A percentile compares a stretch with the other conserved stretches of the same genome.
Evolutionary conservation across 495 filamentous ascomycete species (phyloP).

Genomic region (Annulohypoxylon nitens): DNA sequence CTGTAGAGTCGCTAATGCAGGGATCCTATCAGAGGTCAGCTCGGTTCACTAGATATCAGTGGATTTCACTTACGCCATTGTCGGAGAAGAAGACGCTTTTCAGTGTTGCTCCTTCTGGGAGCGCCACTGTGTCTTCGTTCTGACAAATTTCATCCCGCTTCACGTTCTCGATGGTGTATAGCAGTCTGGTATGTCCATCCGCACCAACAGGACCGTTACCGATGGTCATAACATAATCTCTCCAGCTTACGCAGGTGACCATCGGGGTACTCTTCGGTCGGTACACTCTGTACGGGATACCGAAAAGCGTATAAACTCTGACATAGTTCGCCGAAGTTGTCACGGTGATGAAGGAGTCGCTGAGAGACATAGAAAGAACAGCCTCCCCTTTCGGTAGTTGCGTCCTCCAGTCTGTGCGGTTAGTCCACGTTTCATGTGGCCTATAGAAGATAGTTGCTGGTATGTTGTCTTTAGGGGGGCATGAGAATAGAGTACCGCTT

Average conservation of each 20-base stretch:
- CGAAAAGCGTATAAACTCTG: conserved; percentile 91
- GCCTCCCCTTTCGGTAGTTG: conserved; percentile 83
- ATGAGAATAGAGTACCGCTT: conserved; percentile 87
- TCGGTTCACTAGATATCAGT: background rate
- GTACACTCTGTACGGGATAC: conserved; percentile 87
- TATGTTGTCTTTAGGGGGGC: conserved; percentile 73
- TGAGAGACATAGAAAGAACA: conserved; percentile 88
- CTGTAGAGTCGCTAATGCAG: conserved; percentile 91
- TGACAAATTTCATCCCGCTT: conserved; percentile 94
- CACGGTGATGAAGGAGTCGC: conserved; percentile 89
- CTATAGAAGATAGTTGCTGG: conserved; percentile 94
- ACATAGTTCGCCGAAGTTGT: conserved; percentile 88
- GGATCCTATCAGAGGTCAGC: conserved; percentile 73
- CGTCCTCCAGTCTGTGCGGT: conserved; percentile 90
- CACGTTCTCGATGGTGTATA: conserved; percentile 93
- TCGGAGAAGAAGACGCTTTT: conserved; percentile 93
- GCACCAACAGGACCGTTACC: conserved; percentile 88
- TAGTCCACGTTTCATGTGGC: conserved; percentile 96
- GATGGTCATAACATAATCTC: conserved; percentile 93
- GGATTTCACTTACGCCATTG: conserved; percentile 70
- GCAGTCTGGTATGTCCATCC: conserved; percentile 78
- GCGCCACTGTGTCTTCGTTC: conserved; percentile 88
- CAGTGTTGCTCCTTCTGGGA: conserved; percentile 76
- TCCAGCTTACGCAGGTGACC: conserved; percentile 91
- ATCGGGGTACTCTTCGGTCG: conserved; percentile 89